Percentiles rank a stretch among this genome's conserved stretches.
These are phyloP conservation scores for Baudoinia panamericana DNA, from an alignment of 495 filamentous ascomycete species.

Conservation along the genomic window DNA sequence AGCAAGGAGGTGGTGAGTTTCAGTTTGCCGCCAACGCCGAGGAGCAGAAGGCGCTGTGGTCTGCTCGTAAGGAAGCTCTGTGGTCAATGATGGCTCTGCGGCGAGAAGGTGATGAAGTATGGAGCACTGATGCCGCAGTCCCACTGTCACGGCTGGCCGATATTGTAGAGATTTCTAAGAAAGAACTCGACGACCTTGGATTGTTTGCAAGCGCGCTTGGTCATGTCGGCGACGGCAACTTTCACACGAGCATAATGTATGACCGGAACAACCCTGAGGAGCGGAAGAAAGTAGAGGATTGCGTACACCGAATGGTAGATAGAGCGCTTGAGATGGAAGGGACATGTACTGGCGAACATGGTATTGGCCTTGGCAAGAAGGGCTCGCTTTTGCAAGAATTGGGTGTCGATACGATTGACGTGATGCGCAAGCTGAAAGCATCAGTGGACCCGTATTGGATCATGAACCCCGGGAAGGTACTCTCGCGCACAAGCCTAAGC, in stretches of 20 bases:
- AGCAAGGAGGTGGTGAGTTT: conserved; percentile 51
- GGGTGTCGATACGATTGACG: conserved; percentile 62
- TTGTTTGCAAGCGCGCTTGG: conserved; percentile 77
- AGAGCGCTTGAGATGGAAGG: conserved; percentile 85
- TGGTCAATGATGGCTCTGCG: conserved; percentile 65
- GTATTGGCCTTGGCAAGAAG: conserved; percentile 81
- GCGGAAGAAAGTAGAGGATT: conserved; percentile 56
- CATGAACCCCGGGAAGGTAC: conserved; percentile 81
- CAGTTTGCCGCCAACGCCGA: conserved; percentile 56
- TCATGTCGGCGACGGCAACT: conserved; percentile 68
- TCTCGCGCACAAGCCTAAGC: too few relatives aligned
- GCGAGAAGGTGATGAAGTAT: conserved; percentile 47
- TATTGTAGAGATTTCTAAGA: conserved; percentile 81
- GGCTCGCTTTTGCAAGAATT: conserved; percentile 65
- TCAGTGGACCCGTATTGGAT: conserved; percentile 84
- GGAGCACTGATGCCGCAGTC: conserved; percentile 79
- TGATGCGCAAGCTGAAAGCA: conserved; percentile 75
- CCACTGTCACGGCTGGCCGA: conserved; percentile 76
- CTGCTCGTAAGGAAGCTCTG: conserved; percentile 65
- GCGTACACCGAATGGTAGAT: conserved; percentile 79
- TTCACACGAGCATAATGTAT: conserved; percentile 83
- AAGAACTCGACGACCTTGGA: conserved; percentile 72
- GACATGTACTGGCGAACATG: conserved; percentile 75
- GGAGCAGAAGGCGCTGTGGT: conserved; percentile 62
- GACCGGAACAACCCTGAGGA: conserved; percentile 53